These are phyloP conservation scores for Globisporangium camurandrum DNA, from an alignment of 352 stramenopile genomes.

Conservation along the genomic window DNA sequence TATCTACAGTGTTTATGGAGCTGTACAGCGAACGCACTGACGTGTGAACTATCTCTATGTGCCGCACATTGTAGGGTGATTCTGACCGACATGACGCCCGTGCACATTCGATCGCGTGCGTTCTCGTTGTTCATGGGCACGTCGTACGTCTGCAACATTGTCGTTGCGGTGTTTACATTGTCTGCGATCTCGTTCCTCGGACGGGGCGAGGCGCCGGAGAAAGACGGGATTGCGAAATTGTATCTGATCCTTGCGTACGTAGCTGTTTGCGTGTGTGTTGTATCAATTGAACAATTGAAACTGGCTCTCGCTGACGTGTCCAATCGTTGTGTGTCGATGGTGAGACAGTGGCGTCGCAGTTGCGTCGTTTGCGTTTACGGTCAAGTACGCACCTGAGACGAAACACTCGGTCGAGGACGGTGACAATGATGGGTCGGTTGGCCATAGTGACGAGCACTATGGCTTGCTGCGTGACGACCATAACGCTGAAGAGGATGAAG, in stretches of 20 bases:
- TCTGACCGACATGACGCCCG: conserved; percentile 82
- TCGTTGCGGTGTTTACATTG: conserved; percentile 68
- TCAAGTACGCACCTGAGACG: conserved; percentile 50
- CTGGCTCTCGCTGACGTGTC: background rate
- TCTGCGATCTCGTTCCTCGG: conserved; percentile 74
- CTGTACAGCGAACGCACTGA: background rate
- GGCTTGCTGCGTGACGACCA: conserved; percentile 26
- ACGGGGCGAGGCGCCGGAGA: conserved; percentile 50
- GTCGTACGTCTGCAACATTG: conserved; percentile 84
- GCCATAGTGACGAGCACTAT: conserved; percentile 36
- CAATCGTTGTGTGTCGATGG: background rate
- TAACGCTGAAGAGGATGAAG: conserved; percentile 18
- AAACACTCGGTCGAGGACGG: conserved; percentile 28
- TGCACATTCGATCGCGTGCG: conserved; percentile 73
- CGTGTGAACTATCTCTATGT: background rate
- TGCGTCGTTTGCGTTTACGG: conserved; percentile 37
- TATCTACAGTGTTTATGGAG: background rate
- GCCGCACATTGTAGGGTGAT: conserved; percentile 60
- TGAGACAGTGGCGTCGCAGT: conserved; percentile 28
- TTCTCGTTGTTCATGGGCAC: conserved; percentile 82
- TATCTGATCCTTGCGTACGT: conserved; percentile 59
- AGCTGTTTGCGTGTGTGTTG: background rate
- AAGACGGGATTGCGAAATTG: conserved; percentile 80
- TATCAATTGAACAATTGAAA: too few species aligned
- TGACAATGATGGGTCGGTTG: background rate